Percentiles rank a stretch among this genome's conserved stretches.
phyloP scores from a whole-genome alignment of 345 rosid species.

The Gynandropsis gynandra region DNA sequence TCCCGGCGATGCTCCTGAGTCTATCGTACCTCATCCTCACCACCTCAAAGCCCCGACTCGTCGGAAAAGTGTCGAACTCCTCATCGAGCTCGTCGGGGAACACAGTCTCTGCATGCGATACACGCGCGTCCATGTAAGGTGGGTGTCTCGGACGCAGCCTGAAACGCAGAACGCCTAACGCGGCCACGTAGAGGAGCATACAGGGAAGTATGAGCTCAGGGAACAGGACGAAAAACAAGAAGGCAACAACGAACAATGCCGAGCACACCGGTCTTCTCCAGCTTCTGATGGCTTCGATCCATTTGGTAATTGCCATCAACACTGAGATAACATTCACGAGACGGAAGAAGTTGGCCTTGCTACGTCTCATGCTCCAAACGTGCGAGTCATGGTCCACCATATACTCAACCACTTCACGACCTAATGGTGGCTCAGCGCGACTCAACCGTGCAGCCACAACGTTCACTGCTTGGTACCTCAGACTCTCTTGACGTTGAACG shows the following conservation, averaged over 20 bases:
- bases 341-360: slow-evolving; percentile 67
- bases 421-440: slow-evolving; percentile 62
- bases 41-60: slow-evolving; percentile 43
- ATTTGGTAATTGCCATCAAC: slow-evolving; percentile 28
- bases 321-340: slow-evolving; percentile 49
- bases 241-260: slow-evolving; percentile 32
- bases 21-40: slow-evolving; percentile 60
- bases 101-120: slow-evolving; percentile 51
- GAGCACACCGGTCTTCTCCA: slow-evolving; percentile 59
- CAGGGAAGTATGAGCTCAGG: slow-evolving; percentile 52
- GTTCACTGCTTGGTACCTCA: slow-evolving; percentile 60
- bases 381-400: slow-evolving; percentile 75
- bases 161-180: slow-evolving; percentile 48
- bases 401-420: slow-evolving; percentile 65
- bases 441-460: slow-evolving; percentile 46
- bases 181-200: slow-evolving; percentile 36
- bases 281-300: slow-evolving; percentile 35
- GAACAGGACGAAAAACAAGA: slow-evolving; percentile 37
- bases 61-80: slow-evolving; percentile 64
- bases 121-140: slow-evolving; percentile 56
- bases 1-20: slow-evolving; percentile 62
- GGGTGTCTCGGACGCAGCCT: slow-evolving; percentile 51
- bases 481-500: slow-evolving; percentile 45
- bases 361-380: slow-evolving; percentile 80
- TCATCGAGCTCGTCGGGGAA: slow-evolving; percentile 57